Evolutionary conservation across 768 basidiomycete species (phyloP), one percentile per base, ranked within the genome.

Genomic region (Lentinula lateritia): DNA sequence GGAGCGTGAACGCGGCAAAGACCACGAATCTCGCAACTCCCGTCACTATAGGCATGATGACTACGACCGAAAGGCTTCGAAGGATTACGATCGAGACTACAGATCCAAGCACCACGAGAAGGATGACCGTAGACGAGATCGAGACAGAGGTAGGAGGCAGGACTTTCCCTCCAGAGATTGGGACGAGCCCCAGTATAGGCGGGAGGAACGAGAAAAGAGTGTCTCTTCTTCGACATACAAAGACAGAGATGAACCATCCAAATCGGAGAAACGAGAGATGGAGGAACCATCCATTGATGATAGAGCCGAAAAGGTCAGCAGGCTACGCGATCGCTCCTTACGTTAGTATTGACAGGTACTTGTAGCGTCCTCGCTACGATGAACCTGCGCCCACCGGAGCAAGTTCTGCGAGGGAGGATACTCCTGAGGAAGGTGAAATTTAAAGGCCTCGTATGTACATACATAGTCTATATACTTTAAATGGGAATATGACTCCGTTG

Each of bases 381-480:
- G 74, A 72, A 39, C 64, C 66, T 45, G 71, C 77, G 76, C 64
- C 79, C 79, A 48, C 79, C 75, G 63, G 73, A 68, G 32, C 74
- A 75, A 12, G 67, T 74, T 42, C 74, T 74, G 50, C 50, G 13
- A 80, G 89, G 52, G 90, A 79, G 42, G 92, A 93, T 70, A 91
- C 87, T 48, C 92, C 92, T 2, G 92, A 94, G 75, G 92, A 94
- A 71, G 92, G 92, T 28, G 92, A 93, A 71, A 94, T 94, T 67
- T 93, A 80, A 64, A 23, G 12, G 28, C 4, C 28, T 9, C 12
- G 50, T 32, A 16, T 18, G 13, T 23, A 53, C 10, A 55, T 39
- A 55, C 38, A 18, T 13, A 39, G 8, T 23, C 12, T n/a, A n/a
- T 20, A 48, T 23, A 23, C 23, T 23, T n/a, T 15, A 48, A n/a